Conservation (phyloP, 768 basidiomycete genomes). For the Gautieria morchelliformis region DNA sequence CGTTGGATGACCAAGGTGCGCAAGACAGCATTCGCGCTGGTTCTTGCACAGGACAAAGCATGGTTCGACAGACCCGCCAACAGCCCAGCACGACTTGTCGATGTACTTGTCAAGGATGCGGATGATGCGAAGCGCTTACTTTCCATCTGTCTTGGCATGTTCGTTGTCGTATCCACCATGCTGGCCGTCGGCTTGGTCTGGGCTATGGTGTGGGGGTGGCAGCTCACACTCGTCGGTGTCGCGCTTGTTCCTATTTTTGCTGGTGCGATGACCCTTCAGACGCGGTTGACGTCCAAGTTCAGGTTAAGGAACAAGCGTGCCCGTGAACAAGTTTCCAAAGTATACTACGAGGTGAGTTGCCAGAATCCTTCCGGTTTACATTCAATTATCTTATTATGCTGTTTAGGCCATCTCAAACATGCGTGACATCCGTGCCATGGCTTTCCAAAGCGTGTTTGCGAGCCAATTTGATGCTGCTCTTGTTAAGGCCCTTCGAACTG, state of each 20-base stretch:
- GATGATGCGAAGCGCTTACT: conserved; percentile 81
- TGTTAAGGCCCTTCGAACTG: conserved; percentile 50
- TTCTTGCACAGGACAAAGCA: conserved; percentile 72
- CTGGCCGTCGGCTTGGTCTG: conserved; percentile 75
- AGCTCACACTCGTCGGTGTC: conserved; percentile 83
- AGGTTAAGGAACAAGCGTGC: conserved; percentile 77
- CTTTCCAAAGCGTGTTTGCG: conserved; percentile 63
- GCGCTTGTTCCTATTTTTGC: conserved; percentile 82
- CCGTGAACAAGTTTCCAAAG: conserved; percentile 75
- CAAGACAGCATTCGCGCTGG: conserved; percentile 37
- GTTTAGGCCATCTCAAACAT: conserved; percentile 68
- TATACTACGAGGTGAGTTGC: conserved; percentile 73
- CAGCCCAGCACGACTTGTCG: conserved; percentile 50
- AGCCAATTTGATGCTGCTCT: conserved; percentile 58
- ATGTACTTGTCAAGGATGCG: conserved; percentile 76
- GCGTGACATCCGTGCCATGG: conserved; percentile 81
- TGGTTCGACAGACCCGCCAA: conserved; percentile 76
- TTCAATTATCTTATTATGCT: background rate
- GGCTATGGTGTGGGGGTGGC: conserved; percentile 86
- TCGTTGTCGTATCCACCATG: conserved; percentile 70
- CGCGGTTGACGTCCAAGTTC: conserved; percentile 55
- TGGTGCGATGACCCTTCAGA: conserved; percentile 63
- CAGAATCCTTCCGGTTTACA: conserved; percentile 1
- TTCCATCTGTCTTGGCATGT: conserved; percentile 60
- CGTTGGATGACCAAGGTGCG: conserved; percentile 68